A percentile compares a stretch with the other conserved stretches of the same genome.
These are phyloP conservation scores for Scedosporium boydii DNA, from an alignment of 2,329 filamentous ascomycete genomes.

Conservation along the genomic window DNA sequence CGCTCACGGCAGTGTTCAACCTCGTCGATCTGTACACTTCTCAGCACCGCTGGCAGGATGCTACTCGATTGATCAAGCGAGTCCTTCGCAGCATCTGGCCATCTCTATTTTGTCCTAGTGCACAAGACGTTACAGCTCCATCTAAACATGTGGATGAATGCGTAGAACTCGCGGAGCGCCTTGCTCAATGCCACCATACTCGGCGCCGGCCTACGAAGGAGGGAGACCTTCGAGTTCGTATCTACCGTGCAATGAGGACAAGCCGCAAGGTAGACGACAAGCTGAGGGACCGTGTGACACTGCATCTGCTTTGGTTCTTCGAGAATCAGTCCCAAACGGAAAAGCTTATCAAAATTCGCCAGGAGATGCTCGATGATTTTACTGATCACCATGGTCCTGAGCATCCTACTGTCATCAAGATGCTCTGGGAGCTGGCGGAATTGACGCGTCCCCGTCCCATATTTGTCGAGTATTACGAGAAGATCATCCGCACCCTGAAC, in stretches of 20 bases:
- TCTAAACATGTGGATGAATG: slow-evolving; percentile 31
- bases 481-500: slow-evolving; percentile 25
- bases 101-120: slow-evolving; percentile 31
- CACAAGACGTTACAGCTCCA: slow-evolving; percentile 33
- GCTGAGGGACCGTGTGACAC: slow-evolving; percentile 13
- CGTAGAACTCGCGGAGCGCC: slow-evolving; percentile 33
- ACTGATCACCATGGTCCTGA: slow-evolving; percentile 21
- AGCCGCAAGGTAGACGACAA: slow-evolving; percentile 21
- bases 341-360: slow-evolving; percentile 23
- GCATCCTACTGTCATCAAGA: slow-evolving; percentile 24
- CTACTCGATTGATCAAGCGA: slow-evolving; percentile 32
- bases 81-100: slow-evolving; percentile 35
- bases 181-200: slow-evolving; percentile 34
- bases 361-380: slow-evolving; percentile 28
- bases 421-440: slow-evolving; percentile 24
- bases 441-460: slow-evolving; percentile 24
- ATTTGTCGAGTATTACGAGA: slow-evolving; percentile 27
- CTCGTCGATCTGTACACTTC: slow-evolving; percentile 30
- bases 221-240: slow-evolving; percentile 21
- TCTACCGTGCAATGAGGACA: slow-evolving; percentile 23
- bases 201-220: slow-evolving; percentile 23
- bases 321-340: slow-evolving; percentile 19
- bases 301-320: slow-evolving; percentile 19
- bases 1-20: slow-evolving; percentile 28
- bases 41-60: slow-evolving; percentile 35